Conservation (phyloP, 2,329 filamentous ascomycete species). For the Trichoderma koningiopsis region DNA sequence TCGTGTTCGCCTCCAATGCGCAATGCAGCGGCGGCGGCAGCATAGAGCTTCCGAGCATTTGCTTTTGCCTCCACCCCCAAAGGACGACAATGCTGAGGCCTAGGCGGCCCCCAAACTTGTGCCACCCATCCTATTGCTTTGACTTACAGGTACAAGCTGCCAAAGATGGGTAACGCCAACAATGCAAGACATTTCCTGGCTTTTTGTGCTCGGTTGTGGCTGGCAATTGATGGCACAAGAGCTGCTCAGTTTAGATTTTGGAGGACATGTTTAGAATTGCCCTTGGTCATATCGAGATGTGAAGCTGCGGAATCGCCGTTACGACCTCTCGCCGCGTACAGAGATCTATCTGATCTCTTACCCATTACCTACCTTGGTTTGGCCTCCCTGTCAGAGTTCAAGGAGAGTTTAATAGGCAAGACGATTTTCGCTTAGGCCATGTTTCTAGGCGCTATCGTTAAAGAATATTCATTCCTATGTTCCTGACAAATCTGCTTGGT, state of each 20-base stretch:
- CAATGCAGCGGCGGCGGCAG: neutral
- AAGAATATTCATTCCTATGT: neutral
- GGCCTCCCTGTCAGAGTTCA: neutral
- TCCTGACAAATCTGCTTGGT: neutral
- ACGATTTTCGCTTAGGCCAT: neutral
- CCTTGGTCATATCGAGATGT: constrained; percentile 4
- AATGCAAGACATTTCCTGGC: constrained; percentile 26
- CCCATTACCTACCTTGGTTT: neutral
- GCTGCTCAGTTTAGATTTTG: constrained; percentile 2
- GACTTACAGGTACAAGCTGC: constrained; percentile 16
- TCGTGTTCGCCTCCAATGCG: neutral
- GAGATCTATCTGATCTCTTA: constrained; percentile 27
- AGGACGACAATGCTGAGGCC: constrained; percentile 10
- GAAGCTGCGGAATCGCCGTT: constrained; percentile 16
- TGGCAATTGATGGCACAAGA: constrained; percentile 8
- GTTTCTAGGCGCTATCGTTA: neutral
- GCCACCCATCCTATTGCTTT: constrained; percentile 3
- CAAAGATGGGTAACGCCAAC: constrained; percentile 12
- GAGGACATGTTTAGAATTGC: neutral
- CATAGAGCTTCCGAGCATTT: neutral
- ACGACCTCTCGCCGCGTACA: constrained; percentile 27
- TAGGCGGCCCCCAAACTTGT: constrained; percentile 24
- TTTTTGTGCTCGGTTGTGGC: constrained; percentile 8
- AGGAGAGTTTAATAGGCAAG: neutral
- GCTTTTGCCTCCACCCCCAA: constrained; percentile 5